Conservation (phyloP, 2,329 filamentous ascomycete genomes). For the Arthrinium phaeospermum region DNA sequence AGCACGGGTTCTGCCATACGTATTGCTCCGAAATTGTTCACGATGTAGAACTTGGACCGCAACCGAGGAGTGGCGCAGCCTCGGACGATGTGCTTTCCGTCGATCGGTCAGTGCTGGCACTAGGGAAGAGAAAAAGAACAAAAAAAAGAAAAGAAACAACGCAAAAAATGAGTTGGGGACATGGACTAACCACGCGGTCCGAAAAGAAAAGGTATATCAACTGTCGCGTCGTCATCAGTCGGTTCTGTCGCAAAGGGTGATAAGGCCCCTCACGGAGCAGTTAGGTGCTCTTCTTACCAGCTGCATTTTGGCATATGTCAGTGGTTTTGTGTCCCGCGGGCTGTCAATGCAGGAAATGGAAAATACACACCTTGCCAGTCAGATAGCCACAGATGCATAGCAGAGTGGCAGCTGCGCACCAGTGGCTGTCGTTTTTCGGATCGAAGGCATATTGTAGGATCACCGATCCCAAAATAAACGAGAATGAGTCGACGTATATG, state of each 20-base stretch:
- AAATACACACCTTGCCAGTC: neutral
- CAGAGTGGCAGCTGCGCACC: neutral
- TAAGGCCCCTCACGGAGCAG: neutral
- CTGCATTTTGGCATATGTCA: neutral
- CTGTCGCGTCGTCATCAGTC: neutral
- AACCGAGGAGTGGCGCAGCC: neutral
- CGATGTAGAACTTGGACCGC: neutral
- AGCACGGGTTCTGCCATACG: neutral
- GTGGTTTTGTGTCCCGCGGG: no score
- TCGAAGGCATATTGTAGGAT: conserved; percentile 11
- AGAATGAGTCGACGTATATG: conserved; percentile 16
- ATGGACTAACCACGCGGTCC: neutral
- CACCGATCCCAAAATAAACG: neutral
- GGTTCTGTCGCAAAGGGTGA: neutral
- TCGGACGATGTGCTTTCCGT: neutral
- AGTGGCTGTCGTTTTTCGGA: neutral
- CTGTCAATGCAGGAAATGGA: neutral
- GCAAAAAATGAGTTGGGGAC: neutral
- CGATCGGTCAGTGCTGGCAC: neutral
- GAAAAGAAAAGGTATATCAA: conserved; percentile 10
- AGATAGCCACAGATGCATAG: neutral
- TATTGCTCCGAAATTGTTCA: conserved; percentile 1
- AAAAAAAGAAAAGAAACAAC: neutral
- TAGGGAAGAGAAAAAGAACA: no score
- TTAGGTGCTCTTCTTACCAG: neutral